These are phyloP conservation scores for Neurospora sp. DNA, from an alignment of 495 filamentous ascomycete genomes.

Conservation along the genomic window DNA sequence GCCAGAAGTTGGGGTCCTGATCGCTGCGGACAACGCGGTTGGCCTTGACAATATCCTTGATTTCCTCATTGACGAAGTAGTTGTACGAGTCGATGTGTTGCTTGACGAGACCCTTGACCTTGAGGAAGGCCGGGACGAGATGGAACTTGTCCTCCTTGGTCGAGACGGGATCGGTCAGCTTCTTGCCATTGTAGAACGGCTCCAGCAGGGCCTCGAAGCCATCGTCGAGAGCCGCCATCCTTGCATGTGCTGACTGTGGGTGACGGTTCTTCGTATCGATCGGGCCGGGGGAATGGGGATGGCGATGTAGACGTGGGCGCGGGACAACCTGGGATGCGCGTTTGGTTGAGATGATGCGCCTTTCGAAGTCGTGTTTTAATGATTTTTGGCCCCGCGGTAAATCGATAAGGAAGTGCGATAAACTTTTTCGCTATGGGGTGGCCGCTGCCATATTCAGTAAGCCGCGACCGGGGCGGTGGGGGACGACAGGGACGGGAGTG, in stretches of 20 bases:
- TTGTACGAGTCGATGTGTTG: conserved; percentile 96
- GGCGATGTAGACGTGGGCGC: not conserved
- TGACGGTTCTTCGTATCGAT: not conserved
- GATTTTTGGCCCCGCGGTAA: not conserved
- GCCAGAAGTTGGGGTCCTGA: conserved; percentile 75
- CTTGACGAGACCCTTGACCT: conserved; percentile 64
- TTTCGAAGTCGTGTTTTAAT: not conserved
- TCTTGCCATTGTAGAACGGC: conserved; percentile 94
- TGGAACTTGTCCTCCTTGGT: conserved; percentile 96
- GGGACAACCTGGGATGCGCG: not conserved
- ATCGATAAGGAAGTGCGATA: not conserved
- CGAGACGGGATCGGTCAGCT: conserved; percentile 82
- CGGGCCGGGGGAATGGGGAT: not conserved
- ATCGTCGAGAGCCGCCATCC: conserved; percentile 38
- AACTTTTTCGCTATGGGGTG: not conserved
- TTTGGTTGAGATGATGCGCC: not conserved
- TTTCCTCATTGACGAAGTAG: conserved; percentile 86
- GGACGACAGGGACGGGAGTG: not conserved
- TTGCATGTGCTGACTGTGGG: conserved; percentile 10
- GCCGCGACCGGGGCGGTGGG: not conserved
- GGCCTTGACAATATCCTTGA: conserved; percentile 90
- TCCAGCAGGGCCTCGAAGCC: conserved; percentile 80
- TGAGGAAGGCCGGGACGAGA: conserved; percentile 87
- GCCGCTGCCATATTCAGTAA: not conserved
- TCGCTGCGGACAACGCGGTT: conserved; percentile 81